phyloP scores from a whole-genome alignment of 345 rosid genomes.

The Salix viminalis region DNA sequence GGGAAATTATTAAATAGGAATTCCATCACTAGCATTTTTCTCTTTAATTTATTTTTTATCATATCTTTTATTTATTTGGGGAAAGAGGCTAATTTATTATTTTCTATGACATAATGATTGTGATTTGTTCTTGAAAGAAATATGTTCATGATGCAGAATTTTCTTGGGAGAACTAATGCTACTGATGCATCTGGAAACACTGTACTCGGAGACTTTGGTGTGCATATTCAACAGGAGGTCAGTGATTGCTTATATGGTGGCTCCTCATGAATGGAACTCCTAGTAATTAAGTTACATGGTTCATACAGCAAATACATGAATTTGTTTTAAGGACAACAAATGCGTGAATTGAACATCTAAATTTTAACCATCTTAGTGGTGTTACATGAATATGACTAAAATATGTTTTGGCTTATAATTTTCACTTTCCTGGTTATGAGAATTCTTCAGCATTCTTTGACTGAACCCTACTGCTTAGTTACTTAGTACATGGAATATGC shows the following conservation, averaged over 20 bases:
- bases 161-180: constrained; percentile 77
- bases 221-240: constrained; percentile 94
- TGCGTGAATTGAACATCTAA: background rate
- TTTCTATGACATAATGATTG: background rate
- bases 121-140: background rate
- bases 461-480: background rate
- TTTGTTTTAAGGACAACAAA: background rate
- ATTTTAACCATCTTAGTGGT: background rate
- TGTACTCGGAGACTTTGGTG: constrained; percentile 83
- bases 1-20: background rate
- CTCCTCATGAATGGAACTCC: background rate
- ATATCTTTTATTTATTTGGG: background rate
- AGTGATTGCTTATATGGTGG: constrained; percentile 21
- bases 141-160: constrained; percentile 44
- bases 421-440: background rate
- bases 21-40: background rate
- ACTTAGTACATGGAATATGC: background rate
- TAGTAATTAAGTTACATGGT: background rate
- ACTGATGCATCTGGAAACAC: constrained; percentile 93
- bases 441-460: background rate
- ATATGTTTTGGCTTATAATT: background rate
- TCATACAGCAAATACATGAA: background rate
- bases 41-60: background rate
- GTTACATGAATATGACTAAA: background rate
- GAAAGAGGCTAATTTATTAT: background rate